Evolutionary conservation across 2,329 filamentous ascomycete genomes (phyloP), one percentile per base, ranked within the genome.

Genomic region (Monilinia laxa): DNA sequence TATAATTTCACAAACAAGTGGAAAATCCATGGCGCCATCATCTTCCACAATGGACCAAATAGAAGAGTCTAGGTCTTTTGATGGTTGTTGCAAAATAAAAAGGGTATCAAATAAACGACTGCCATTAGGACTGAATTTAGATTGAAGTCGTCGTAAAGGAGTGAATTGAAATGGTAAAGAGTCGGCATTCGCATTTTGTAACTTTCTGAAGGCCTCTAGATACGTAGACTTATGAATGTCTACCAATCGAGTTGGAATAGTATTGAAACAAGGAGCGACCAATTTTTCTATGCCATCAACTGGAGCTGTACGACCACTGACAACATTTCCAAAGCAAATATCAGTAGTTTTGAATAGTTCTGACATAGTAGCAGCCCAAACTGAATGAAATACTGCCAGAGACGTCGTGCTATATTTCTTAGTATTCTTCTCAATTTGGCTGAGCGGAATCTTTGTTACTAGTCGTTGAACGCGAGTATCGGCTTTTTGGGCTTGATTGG

Each of bases 231-330:
- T 77, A 62, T 93, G 89, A 2, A 92, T 81, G 2, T 79, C 76
- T 66, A 83, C 84, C 35, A 90, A 78, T 35, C 92, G 85, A 1
- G 93, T 75, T 0, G 93, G 92, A 16, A 97, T 78, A 0, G 93
- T 96, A 75, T 97, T 97, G 81, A 97, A 97, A 76, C 92, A 96
- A 0, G 93, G 93, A 0, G 91, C 92, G n/a, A 96, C 85, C 7
- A 97, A 83, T 4, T 83, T 81, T 49, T 93, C 87, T 14, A 94
- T 80, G 0, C 84, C 85, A 7, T 89, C 83, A 3, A 93, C 76
- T 0, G 85, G 79, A 12, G 91, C 75, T 0, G 87, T 89, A 10
- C 93, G 87, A 1, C 93, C 93, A 73, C 87, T 93, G 66, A 94
- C 84, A 2, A 97, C 89, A 72, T 92, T 95, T 0, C 94, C 93